Conservation (phyloP, 2,329 filamentous ascomycete species). For the Rhinocladiella similis region DNA sequence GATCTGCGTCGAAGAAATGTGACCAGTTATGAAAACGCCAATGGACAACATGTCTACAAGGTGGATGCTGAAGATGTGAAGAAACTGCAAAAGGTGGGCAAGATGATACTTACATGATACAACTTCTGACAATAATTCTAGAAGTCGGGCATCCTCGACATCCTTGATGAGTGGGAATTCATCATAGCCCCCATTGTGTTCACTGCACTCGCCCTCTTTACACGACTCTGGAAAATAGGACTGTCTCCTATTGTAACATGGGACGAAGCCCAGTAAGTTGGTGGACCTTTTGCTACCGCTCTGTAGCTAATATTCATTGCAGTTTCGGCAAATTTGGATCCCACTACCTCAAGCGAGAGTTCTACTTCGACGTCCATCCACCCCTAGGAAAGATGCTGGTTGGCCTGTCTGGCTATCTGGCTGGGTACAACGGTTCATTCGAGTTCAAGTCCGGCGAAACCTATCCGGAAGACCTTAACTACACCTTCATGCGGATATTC, state of each 20-base stretch:
- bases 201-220: constrained; percentile 64
- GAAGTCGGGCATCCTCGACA: constrained; percentile 36
- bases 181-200: constrained; percentile 65
- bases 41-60: constrained; percentile 26
- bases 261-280: constrained; percentile 71
- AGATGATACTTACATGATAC: neutral
- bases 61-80: constrained; percentile 38
- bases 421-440: constrained; percentile 97
- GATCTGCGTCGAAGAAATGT: constrained; percentile 46
- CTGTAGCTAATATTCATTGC: constrained; percentile 11
- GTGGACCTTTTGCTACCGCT: neutral
- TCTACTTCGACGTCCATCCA: constrained; percentile 97
- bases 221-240: constrained; percentile 67
- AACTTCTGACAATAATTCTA: constrained; percentile 33
- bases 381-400: constrained; percentile 98
- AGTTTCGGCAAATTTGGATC: constrained; percentile 82
- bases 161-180: constrained; percentile 60
- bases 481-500: constrained; percentile 98
- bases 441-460: constrained; percentile 98
- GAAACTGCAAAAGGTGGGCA: constrained; percentile 37
- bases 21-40: constrained; percentile 34
- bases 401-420: constrained; percentile 90
- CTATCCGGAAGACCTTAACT: constrained; percentile 91
- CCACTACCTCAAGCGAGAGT: constrained; percentile 98
- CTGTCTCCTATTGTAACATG: constrained; percentile 71